Conservation (phyloP, 2,329 filamentous ascomycete genomes). For the Aureobasidium sp. region DNA sequence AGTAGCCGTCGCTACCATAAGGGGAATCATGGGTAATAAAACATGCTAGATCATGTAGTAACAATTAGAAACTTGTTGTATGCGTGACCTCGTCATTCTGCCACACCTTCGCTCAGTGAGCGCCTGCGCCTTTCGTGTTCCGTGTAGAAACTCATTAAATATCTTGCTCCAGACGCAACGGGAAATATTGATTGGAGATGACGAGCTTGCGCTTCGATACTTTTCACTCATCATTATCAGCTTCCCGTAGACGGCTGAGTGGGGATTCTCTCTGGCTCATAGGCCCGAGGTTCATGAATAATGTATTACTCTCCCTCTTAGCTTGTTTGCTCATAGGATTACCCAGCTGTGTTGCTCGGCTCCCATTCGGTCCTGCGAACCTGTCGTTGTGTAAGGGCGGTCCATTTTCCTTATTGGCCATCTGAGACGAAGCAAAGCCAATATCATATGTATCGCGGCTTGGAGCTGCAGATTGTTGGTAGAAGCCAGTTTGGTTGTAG, state of each 20-base stretch:
- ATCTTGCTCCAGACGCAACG: background rate
- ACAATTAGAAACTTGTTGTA: background rate
- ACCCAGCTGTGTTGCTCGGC: background rate
- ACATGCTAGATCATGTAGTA: background rate
- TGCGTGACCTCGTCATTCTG: background rate
- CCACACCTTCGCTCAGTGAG: background rate
- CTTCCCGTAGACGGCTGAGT: conserved; percentile 6
- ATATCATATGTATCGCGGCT: background rate
- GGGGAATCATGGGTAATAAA: background rate
- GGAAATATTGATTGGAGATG: background rate
- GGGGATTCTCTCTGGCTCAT: background rate
- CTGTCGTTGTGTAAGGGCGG: background rate
- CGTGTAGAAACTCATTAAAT: background rate
- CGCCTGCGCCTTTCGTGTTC: background rate
- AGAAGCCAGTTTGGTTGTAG: conserved; percentile 3
- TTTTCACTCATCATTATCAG: background rate
- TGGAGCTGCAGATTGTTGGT: background rate
- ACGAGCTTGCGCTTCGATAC: background rate
- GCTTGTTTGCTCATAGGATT: conserved; percentile 13
- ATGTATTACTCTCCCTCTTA: conserved; percentile 13
- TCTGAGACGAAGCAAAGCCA: background rate
- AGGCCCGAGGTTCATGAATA: conserved; percentile 11
- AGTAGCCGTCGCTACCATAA: background rate
- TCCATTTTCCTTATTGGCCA: background rate
- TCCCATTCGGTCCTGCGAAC: background rate